phyloP scores from a whole-genome alignment of 192 early-diverging fungal species.

The Backusella mclennaniae region DNA sequence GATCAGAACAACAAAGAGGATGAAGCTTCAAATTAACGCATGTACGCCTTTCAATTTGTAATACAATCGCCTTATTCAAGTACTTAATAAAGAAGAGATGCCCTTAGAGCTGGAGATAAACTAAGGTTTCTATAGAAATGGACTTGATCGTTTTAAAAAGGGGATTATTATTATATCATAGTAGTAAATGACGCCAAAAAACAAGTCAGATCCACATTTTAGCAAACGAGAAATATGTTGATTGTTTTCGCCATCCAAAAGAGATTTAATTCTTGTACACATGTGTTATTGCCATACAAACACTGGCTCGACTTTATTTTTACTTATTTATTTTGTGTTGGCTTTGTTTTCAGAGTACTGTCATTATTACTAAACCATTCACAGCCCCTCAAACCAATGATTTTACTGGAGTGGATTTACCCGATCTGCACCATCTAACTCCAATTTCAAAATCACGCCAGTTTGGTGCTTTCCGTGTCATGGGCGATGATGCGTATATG shows the following conservation, averaged over 20 bases:
- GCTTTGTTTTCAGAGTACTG: too few species aligned
- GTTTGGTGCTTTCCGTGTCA: background rate
- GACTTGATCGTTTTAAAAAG: background rate
- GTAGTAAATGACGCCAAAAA: background rate
- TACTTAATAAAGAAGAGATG: background rate
- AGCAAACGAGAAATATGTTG: background rate
- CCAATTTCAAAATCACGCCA: background rate
- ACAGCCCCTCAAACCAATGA: background rate
- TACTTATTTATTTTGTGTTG: too few species aligned
- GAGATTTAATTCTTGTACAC: background rate
- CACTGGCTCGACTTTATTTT: background rate
- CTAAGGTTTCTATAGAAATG: background rate
- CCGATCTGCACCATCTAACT: background rate
- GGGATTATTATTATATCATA: background rate
- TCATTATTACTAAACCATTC: background rate
- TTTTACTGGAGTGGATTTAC: background rate
- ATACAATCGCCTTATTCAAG: background rate
- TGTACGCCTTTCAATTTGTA: background rate
- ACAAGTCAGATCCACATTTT: background rate
- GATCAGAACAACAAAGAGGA: background rate
- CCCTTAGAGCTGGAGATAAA: background rate
- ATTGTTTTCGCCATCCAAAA: background rate
- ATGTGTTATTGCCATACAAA: background rate
- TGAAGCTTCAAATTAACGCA: background rate
- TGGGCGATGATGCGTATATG: background rate